phyloP scores from a whole-genome alignment of 768 basidiomycete genomes.

The Neoboletus subvelutipes region DNA sequence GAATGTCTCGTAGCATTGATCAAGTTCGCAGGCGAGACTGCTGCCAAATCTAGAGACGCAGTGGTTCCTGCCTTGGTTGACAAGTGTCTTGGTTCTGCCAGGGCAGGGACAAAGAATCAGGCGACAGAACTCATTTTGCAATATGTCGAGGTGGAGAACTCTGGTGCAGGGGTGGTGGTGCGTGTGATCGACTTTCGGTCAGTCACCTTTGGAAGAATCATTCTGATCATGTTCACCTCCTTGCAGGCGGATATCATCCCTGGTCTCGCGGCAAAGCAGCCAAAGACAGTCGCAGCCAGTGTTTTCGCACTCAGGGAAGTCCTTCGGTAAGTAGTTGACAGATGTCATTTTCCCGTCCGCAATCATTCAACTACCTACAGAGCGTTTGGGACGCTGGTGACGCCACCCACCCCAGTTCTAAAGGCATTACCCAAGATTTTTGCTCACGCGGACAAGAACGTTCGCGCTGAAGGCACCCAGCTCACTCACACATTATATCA shows the following conservation, averaged over 20 bases:
- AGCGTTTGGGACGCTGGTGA: constrained; percentile 73
- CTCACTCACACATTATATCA: constrained; percentile 80
- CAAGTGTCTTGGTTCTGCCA: constrained; percentile 89
- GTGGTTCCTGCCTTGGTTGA: constrained; percentile 93
- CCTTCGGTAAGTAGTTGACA: constrained; percentile 56
- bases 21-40: constrained; percentile 88
- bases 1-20: constrained; percentile 85
- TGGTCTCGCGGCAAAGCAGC: constrained; percentile 89
- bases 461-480: constrained; percentile 85
- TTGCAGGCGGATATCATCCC: constrained; percentile 72
- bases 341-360: neutral
- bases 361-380: constrained; percentile 39
- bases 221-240: constrained; percentile 29
- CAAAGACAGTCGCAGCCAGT: constrained; percentile 84
- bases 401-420: constrained; percentile 75
- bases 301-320: constrained; percentile 81
- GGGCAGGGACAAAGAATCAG: constrained; percentile 87
- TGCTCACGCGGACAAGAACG: constrained; percentile 90
- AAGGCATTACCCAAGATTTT: constrained; percentile 92
- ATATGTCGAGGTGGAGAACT: constrained; percentile 93
- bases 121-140: constrained; percentile 83
- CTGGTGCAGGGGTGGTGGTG: constrained; percentile 84
- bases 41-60: constrained; percentile 73
- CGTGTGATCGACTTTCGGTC: constrained; percentile 39
- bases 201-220: constrained; percentile 27